phyloP scores from a whole-genome alignment of 495 filamentous ascomycete genomes.

The Hypoxylon subgilvum region DNA sequence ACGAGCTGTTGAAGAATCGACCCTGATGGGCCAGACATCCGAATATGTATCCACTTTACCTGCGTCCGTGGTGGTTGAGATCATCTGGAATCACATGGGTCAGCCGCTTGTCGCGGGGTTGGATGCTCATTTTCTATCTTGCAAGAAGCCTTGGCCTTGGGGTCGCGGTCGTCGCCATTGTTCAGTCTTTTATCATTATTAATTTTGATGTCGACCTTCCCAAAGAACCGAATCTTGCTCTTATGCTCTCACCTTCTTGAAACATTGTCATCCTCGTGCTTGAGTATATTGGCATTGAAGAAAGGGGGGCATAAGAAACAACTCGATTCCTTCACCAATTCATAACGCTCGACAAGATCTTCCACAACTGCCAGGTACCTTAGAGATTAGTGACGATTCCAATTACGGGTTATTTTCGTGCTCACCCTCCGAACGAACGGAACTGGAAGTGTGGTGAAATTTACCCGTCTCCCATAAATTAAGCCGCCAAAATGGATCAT shows the following conservation, averaged over 20 bases:
- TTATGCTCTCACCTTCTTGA: slow-evolving; percentile 27
- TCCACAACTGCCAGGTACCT: background rate
- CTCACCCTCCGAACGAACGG: slow-evolving; percentile 25
- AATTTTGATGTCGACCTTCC: slow-evolving; percentile 25
- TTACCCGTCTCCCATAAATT: slow-evolving; percentile 27
- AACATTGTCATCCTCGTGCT: slow-evolving; percentile 11
- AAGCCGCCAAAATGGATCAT: slow-evolving; percentile 34
- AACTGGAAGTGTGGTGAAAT: slow-evolving; percentile 24
- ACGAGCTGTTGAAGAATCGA: slow-evolving; percentile 23
- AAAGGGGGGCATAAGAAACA: background rate
- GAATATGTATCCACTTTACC: slow-evolving; percentile 29
- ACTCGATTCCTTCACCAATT: slow-evolving; percentile 1
- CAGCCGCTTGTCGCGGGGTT: background rate
- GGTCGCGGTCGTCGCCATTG: slow-evolving; percentile 6
- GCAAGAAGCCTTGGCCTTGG: background rate
- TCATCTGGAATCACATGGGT: slow-evolving; percentile 14
- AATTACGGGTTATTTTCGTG: slow-evolving; percentile 1
- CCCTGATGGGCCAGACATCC: slow-evolving; percentile 17
- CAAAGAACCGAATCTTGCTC: slow-evolving; percentile 32
- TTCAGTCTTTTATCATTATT: slow-evolving; percentile 5
- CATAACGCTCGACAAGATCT: no score
- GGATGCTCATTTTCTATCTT: background rate
- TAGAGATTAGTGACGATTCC: background rate
- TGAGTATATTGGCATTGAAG: background rate
- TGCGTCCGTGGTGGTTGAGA: slow-evolving; percentile 10